Base-by-base conservation (phyloP, 176 grass and related monocot genomes). In the Urochloa ruziziensis region DNA sequence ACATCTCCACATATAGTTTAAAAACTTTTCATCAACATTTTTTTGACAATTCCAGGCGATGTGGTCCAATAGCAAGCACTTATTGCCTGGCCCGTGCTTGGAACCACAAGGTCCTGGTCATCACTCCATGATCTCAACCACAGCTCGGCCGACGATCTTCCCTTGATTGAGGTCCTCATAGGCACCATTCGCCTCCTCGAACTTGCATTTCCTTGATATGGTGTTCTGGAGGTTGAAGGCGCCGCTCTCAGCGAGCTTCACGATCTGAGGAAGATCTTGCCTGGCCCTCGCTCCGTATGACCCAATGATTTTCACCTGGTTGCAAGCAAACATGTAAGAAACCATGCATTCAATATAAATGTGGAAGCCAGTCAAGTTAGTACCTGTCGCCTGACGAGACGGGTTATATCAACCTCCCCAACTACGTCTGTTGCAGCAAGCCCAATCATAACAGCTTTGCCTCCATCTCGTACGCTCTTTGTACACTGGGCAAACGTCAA, bases 401-500 rank as follows among this genome's bases (percentile, higher is more conserved):
- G 93, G 11, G 85, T 98, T 76, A 98, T 98, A 86, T 95, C 91
- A 10, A 98, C 86, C 87, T 95, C 89, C 4, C 96, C 96, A 62
- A 98, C 81, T 4, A 93, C 96, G 24, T 95, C 85, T 21, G 91
- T 70, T 70, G 96, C 80, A 73, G 96, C 93, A 70, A 98, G 96
- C 13, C 96, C 96, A 49, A 98, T 98, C 96, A 98, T 92, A 36
- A 98, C 96, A 84, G 96, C 96, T 94, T 98, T 98, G 52, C 96
- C 96, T 72, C 96, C 96, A 84, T 95, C 93, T 80, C 96, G 88
- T 28, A 98, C 93, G 47, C 96, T 98, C 90, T 91, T 91, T 13
- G 89, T 68, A 48, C 96, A 98, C 73, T 98, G 96, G 46, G 78
- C 35, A 47, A 95, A 98, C 17, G 96, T 98, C 51, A 93, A 74